phyloP scores from a whole-genome alignment of 768 basidiomycete genomes.

The Tricholoma sp. region DNA sequence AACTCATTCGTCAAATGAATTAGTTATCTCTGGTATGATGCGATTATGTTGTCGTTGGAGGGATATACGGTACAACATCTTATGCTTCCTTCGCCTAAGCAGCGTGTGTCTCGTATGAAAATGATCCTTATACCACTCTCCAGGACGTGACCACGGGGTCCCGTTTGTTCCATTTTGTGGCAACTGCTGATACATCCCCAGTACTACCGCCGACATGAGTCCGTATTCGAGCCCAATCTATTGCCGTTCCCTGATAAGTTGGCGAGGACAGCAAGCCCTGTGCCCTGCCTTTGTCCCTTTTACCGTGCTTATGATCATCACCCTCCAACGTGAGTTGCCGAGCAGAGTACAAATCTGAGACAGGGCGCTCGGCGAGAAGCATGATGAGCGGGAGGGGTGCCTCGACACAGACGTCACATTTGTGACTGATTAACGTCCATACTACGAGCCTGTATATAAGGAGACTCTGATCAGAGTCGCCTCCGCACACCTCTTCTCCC shows the following conservation, averaged over 20 bases:
- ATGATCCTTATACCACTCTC: constrained; percentile 11
- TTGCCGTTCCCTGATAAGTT: too few relatives aligned
- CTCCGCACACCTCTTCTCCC: neutral
- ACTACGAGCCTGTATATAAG: too few relatives aligned
- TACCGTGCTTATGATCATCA: too few relatives aligned
- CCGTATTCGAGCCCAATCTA: too few relatives aligned
- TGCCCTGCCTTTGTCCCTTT: neutral
- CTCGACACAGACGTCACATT: too few relatives aligned
- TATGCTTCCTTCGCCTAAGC: constrained; percentile 2
- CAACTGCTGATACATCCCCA: too few relatives aligned
- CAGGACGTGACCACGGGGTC: neutral
- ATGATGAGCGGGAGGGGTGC: too few relatives aligned
- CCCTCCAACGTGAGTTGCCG: too few relatives aligned
- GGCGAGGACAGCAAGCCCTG: neutral
- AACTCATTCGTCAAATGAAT: constrained; percentile 95
- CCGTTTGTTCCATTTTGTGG: neutral
- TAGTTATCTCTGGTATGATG: constrained; percentile 27
- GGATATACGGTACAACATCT: constrained; percentile 10
- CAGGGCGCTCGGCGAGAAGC: too few relatives aligned
- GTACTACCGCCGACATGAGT: too few relatives aligned
- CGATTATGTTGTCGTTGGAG: constrained; percentile 10
- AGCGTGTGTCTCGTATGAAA: constrained; percentile 14
- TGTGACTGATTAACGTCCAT: neutral
- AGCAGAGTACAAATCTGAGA: too few relatives aligned
- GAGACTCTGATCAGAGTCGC: too few relatives aligned